Evolutionary conservation across 306 rosid genomes (phyloP).

Genomic region (Crotalaria pallida): DNA sequence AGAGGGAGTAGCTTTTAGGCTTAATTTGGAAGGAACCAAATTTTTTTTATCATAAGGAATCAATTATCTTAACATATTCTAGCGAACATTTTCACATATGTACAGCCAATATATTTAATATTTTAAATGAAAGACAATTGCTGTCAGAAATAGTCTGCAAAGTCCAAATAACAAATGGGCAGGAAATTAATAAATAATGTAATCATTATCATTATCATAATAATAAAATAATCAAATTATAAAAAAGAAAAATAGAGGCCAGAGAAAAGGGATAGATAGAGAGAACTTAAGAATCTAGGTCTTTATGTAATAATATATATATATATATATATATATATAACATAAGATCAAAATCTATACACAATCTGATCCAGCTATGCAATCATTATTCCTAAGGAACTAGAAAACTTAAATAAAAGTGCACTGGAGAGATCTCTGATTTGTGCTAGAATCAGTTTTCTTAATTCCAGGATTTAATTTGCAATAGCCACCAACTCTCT

Average conservation of each 20-base stretch:
- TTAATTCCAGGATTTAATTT: slow-evolving; percentile 53
- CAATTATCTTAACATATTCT: no score
- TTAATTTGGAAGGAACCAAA: no score
- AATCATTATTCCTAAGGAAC: slow-evolving; percentile 62
- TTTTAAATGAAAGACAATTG: slow-evolving; percentile 59
- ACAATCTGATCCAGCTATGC: slow-evolving; percentile 99
- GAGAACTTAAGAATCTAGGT: slow-evolving; percentile 76
- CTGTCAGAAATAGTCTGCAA: slow-evolving; percentile 63
- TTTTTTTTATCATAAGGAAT: no score
- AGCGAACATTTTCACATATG: no score
- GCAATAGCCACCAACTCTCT: slow-evolving; percentile 21
- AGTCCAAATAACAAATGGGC: slow-evolving; percentile 34
- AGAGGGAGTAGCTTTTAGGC: no score
- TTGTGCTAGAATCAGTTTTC: slow-evolving; percentile 17
- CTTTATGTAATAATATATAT: slow-evolving; percentile 25
- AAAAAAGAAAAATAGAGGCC: slow-evolving; percentile 33
- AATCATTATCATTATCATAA: slow-evolving; percentile 13
- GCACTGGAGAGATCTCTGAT: slow-evolving; percentile 46
- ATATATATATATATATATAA: neutral
- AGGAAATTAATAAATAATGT: slow-evolving; percentile 12
- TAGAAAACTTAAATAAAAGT: slow-evolving; percentile 48
- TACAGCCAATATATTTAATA: neutral
- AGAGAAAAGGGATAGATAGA: slow-evolving; percentile 25
- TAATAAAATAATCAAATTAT: slow-evolving; percentile 24
- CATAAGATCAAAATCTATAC: slow-evolving; percentile 58